phyloP scores from a whole-genome alignment of 805 yeast genomes.

The Metschnikowia colocasiae region DNA sequence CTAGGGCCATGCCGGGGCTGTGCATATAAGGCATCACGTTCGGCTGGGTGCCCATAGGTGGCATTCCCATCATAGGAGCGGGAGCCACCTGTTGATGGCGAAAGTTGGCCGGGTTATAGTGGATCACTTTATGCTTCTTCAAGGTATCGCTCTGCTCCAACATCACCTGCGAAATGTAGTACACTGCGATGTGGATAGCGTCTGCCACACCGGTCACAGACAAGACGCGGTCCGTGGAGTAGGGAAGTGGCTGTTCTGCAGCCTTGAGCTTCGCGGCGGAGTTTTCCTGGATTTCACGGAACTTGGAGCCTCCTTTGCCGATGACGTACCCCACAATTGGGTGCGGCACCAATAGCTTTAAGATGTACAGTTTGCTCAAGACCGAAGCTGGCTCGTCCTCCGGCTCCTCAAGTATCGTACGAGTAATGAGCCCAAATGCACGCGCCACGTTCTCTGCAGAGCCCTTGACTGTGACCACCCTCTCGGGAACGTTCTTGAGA shows the following conservation, averaged over 20 bases:
- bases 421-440: slow-evolving; percentile 71
- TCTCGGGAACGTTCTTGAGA: slow-evolving; percentile 64
- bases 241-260: slow-evolving; percentile 66
- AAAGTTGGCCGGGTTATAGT: slow-evolving; percentile 54
- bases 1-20: slow-evolving; percentile 12
- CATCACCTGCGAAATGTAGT: slow-evolving; percentile 66
- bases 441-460: slow-evolving; percentile 74
- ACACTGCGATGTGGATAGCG: slow-evolving; percentile 80
- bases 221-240: slow-evolving; percentile 72
- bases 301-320: slow-evolving; percentile 70
- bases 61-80: slow-evolving; percentile 20
- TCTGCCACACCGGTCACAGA: slow-evolving; percentile 77
- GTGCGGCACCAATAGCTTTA: slow-evolving; percentile 70
- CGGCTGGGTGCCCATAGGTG: slow-evolving; percentile 20
- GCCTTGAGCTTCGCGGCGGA: slow-evolving; percentile 78
- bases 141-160: slow-evolving; percentile 53
- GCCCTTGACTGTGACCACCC: slow-evolving; percentile 73
- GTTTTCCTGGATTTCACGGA: slow-evolving; percentile 76
- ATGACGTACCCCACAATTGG: slow-evolving; percentile 76
- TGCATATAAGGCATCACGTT: slow-evolving; percentile 18
- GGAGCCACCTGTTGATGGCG: slow-evolving; percentile 15
- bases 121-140: slow-evolving; percentile 52
- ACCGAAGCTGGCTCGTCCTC: slow-evolving; percentile 58
- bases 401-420: slow-evolving; percentile 65
- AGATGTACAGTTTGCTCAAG: slow-evolving; percentile 49